Conservation (phyloP, 139 green algal genomes). For the Coelastrella sp. region DNA sequence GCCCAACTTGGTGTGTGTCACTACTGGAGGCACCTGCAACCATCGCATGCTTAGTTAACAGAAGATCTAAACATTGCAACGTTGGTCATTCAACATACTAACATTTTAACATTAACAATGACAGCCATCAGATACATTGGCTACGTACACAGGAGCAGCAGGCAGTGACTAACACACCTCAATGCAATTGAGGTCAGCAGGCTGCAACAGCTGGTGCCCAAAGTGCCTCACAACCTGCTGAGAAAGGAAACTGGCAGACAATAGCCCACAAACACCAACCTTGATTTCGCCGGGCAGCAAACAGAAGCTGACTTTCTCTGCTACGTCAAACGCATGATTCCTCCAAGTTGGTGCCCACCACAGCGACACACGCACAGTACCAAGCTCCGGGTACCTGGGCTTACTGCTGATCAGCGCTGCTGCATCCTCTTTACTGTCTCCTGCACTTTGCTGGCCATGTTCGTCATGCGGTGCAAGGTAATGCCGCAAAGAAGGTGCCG, state of each 20-base stretch:
- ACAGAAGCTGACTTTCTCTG: constrained; percentile 44
- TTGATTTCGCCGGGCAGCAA: constrained; percentile 50
- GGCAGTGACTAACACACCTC: not conserved
- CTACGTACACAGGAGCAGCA: not conserved
- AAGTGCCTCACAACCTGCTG: no score
- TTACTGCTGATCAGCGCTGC: not conserved
- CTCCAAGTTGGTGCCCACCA: constrained; percentile 39
- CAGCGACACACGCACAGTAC: constrained; percentile 34
- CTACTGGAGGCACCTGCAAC: constrained; percentile 46
- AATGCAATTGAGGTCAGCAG: not conserved
- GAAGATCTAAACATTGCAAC: no score
- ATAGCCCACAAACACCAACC: no score
- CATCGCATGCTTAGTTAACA: not conserved
- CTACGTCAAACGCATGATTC: constrained; percentile 18
- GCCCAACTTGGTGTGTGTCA: constrained; percentile 53
- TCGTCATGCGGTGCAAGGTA: not conserved
- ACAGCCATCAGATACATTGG: no score
- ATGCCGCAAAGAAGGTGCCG: constrained; percentile 10
- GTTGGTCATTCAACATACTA: no score
- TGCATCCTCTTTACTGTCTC: not conserved
- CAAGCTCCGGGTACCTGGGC: constrained; percentile 5
- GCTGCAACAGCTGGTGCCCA: no score
- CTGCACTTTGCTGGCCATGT: not conserved
- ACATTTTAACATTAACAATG: no score
- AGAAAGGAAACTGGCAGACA: no score